phyloP scores from a whole-genome alignment of 2,329 filamentous ascomycete genomes.

The Alternaria conjuncta region DNA sequence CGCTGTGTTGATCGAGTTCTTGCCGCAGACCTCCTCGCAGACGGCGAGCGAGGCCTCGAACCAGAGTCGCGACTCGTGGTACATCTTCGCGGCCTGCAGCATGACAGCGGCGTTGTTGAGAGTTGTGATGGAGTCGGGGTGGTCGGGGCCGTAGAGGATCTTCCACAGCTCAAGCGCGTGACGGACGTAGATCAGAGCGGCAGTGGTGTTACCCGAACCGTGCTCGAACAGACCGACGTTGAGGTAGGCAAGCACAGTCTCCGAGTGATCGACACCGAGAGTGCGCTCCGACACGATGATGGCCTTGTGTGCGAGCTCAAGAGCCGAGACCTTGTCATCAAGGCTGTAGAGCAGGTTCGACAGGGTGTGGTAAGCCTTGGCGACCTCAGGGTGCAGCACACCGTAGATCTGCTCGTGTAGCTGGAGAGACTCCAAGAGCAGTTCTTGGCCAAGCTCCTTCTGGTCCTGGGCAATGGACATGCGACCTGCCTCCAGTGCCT shows the following conservation, averaged over 20 bases:
- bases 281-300: conserved; percentile 96
- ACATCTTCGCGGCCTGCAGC: conserved; percentile 94
- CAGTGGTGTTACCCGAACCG: conserved; percentile 85
- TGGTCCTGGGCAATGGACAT: conserved; percentile 96
- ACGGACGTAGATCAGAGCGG: conserved; percentile 85
- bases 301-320: conserved; percentile 94
- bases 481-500: conserved; percentile 92
- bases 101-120: conserved; percentile 99
- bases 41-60: conserved; percentile 91
- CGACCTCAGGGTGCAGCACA: conserved; percentile 94
- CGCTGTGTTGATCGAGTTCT: conserved; percentile 88
- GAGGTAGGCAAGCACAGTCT: conserved; percentile 93
- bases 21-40: conserved; percentile 88
- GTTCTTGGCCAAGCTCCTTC: conserved; percentile 93
- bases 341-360: conserved; percentile 97
- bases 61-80: conserved; percentile 93
- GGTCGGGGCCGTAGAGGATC: conserved; percentile 89
- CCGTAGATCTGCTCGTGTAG: conserved; percentile 99
- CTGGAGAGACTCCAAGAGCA: conserved; percentile 93
- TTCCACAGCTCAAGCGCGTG: conserved; percentile 97
- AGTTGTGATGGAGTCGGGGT: conserved; percentile 97
- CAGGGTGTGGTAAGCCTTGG: conserved; percentile 90
- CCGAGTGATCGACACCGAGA: conserved; percentile 88
- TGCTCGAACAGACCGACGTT: conserved; percentile 96
- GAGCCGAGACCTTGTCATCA: conserved; percentile 95